Percentiles rank a stretch among this genome's conserved stretches.
Conservation (phyloP, 306 rosid genomes). For the Crataegus laevigata region DNA sequence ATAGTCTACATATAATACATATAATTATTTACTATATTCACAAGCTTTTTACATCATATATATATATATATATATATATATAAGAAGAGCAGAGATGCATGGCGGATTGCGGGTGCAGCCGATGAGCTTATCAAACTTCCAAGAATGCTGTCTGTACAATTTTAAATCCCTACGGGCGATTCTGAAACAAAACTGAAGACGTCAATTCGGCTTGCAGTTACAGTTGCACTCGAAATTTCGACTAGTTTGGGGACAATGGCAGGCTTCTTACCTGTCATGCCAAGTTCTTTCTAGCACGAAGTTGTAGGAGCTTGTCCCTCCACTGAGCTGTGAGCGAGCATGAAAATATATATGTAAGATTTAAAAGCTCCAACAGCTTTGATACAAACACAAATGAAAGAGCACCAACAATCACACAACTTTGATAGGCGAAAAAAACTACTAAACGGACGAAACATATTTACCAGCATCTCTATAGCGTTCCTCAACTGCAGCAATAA, state of each 20-base stretch:
- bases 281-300: slow-evolving; percentile 47
- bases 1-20: neutral
- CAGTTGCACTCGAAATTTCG: neutral
- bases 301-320: slow-evolving; percentile 57
- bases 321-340: slow-evolving; percentile 39
- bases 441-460: neutral
- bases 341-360: neutral
- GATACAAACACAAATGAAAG: neutral
- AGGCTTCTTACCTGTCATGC: slow-evolving; percentile 26
- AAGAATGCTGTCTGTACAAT: slow-evolving; percentile 27
- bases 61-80: neutral
- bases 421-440: neutral
- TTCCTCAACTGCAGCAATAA: slow-evolving; percentile 87
- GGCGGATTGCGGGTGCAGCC: neutral
- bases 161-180: slow-evolving; percentile 8
- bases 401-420: neutral
- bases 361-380: neutral
- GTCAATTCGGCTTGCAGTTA: neutral
- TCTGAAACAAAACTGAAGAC: neutral
- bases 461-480: slow-evolving; percentile 97
- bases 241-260: neutral
- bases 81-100: neutral
- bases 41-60: slow-evolving; percentile 19
- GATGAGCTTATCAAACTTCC: neutral
- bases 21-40: slow-evolving; percentile 15